Evolutionary conservation across 495 filamentous ascomycete genomes (phyloP).

Genomic region (Penicillium nucicola): DNA sequence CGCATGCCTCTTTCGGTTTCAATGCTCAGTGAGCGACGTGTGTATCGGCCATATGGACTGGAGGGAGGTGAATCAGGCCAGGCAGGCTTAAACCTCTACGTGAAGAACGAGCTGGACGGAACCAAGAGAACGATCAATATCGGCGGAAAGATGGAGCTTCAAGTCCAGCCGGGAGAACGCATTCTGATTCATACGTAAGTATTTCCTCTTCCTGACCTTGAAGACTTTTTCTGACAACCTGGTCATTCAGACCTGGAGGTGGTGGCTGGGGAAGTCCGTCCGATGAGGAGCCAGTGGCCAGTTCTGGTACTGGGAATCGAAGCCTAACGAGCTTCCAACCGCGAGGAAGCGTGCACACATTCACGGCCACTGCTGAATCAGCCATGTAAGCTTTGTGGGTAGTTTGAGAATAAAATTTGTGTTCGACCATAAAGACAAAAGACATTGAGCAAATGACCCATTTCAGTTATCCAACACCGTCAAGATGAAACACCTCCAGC

Average conservation of each 20-base stretch:
- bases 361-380: constrained; percentile 10
- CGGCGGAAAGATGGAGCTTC: constrained; percentile 23
- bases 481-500: too few species aligned
- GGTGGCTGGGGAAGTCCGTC: constrained; percentile 17
- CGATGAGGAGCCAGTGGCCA: not conserved
- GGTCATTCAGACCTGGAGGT: constrained; percentile 17
- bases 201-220: not conserved
- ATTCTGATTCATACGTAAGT: constrained; percentile 22
- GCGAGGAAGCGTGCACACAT: constrained; percentile 18
- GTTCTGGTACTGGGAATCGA: not conserved
- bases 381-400: not conserved
- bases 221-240: not conserved
- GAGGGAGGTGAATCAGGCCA: constrained; percentile 55
- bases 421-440: too few species aligned
- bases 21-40: constrained; percentile 78
- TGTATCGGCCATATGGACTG: constrained; percentile 81
- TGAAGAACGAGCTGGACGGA: constrained; percentile 18
- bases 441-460: too few species aligned
- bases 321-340: constrained; percentile 7
- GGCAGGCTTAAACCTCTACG: constrained; percentile 19
- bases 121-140: constrained; percentile 18
- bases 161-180: constrained; percentile 16
- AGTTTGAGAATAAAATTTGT: too few species aligned
- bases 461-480: too few species aligned
- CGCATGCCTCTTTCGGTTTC: constrained; percentile 64